Conservation (phyloP, 495 filamentous ascomycete species). For the Penicillium riverlandense region DNA sequence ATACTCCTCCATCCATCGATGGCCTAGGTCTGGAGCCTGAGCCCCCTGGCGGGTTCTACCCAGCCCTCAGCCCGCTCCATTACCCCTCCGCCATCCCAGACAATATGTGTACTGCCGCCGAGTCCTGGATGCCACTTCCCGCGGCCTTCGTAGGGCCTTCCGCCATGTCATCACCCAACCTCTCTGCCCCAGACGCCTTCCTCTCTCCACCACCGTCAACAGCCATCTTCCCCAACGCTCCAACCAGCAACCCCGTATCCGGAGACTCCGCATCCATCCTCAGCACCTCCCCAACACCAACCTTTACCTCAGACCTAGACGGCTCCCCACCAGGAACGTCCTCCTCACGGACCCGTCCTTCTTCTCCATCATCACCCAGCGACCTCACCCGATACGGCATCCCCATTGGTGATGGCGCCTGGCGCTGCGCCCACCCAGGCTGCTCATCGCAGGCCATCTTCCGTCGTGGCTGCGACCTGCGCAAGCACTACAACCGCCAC, state of each 20-base stretch:
- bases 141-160: neutral
- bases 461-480: slow-evolving; percentile 54
- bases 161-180: neutral
- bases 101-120: slow-evolving; percentile 1
- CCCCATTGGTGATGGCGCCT: slow-evolving; percentile 25
- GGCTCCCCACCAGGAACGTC: neutral
- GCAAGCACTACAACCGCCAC: slow-evolving; percentile 59
- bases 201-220: slow-evolving; percentile 9
- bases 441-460: slow-evolving; percentile 51
- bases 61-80: no score
- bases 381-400: slow-evolving; percentile 26
- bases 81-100: slow-evolving; percentile 2
- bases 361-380: slow-evolving; percentile 9
- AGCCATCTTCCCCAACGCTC: neutral
- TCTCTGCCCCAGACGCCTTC: slow-evolving; percentile 4
- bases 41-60: slow-evolving; percentile 1
- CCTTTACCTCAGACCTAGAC: slow-evolving; percentile 11
- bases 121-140: slow-evolving; percentile 10
- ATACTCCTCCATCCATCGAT: slow-evolving; percentile 6
- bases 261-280: slow-evolving; percentile 7
- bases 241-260: neutral
- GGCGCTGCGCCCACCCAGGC: slow-evolving; percentile 51
- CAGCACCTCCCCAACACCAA: slow-evolving; percentile 13
- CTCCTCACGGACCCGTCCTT: slow-evolving; percentile 1
- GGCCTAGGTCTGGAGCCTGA: slow-evolving; percentile 18